Evolutionary conservation across 192 early-diverging fungal genomes (phyloP), one percentile per base, ranked within the genome.

Genomic region (Dispira parvispora): DNA sequence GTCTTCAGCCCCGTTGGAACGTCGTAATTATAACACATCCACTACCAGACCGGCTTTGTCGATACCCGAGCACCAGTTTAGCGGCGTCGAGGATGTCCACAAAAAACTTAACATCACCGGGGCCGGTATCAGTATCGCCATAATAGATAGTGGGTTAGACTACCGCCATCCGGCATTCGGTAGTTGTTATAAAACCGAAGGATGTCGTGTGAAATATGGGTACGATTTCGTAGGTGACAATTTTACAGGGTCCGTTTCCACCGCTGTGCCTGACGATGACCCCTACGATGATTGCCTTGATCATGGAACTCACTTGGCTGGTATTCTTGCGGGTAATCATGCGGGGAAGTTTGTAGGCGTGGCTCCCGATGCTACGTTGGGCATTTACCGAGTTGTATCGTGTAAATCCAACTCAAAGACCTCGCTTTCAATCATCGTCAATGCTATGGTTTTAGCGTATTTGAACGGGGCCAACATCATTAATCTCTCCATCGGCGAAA

Each of bases 271-370:
- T 12, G 62, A 72, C 3, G 67, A 69, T 21, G 75, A 82, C 13
- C 84, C 86, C 0, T 68, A 75, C 42, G 74, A 78, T 63, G 64
- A 62, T 14, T 84, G 86, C 63, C 64, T 64, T 52, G 83, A 82
- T 21, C 86, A 86, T 65, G 84, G 83, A n/a, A 85, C 83, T 0
- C 81, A 82, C 45, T 79, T 88, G 1, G 65, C 84, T 3, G 83
- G 83, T 25, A 83, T 84, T 27, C 73, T 84, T 49, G 77, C 68
- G 44, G 82, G 53, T 2, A 62, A 66, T 2, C 67, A 69, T 0
- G 6, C 3, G 32, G 69, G 71, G 0, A 20, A n/a, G 8, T 61
- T 61, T 44, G 42, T 45, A 38, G 86, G 86, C 32, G 82, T 88
- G 21, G 83, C 83, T 2, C 86, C 82, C 11, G 67, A 69, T 10